Conservation (phyloP, 176 grass and related monocot genomes). For the Aechmea fasciata region DNA sequence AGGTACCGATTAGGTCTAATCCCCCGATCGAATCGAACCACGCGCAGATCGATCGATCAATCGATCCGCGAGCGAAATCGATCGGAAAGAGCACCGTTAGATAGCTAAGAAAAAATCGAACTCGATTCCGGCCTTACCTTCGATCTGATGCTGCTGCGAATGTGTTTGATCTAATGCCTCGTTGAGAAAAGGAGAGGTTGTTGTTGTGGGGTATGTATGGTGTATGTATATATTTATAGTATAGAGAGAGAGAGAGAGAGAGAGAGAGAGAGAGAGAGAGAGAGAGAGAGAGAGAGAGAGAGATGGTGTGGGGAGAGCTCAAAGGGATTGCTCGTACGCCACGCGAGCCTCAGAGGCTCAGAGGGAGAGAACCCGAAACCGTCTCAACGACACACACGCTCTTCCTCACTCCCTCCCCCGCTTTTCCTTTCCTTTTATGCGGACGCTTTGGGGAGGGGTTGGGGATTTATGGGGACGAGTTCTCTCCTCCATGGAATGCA, state of each 20-base stretch:
- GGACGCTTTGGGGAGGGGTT: too few relatives aligned
- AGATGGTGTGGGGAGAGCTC: background rate
- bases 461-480: too few relatives aligned
- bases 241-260: background rate
- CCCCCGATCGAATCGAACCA: too few relatives aligned
- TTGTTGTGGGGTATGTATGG: too few relatives aligned
- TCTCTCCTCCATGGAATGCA: too few relatives aligned
- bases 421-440: background rate
- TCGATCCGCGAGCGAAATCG: too few relatives aligned
- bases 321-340: conserved; percentile 5
- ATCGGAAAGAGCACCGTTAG: too few relatives aligned
- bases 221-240: background rate
- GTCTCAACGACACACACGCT: conserved; percentile 12
- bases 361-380: background rate
- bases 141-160: background rate
- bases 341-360: background rate
- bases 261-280: background rate
- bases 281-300: background rate
- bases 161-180: background rate
- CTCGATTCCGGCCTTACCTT: background rate
- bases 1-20: too few relatives aligned
- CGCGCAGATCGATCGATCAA: too few relatives aligned
- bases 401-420: background rate
- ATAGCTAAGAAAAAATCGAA: too few relatives aligned
- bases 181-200: background rate